Conservation (phyloP, 345 rosid species). For the Passiflora organensis region DNA sequence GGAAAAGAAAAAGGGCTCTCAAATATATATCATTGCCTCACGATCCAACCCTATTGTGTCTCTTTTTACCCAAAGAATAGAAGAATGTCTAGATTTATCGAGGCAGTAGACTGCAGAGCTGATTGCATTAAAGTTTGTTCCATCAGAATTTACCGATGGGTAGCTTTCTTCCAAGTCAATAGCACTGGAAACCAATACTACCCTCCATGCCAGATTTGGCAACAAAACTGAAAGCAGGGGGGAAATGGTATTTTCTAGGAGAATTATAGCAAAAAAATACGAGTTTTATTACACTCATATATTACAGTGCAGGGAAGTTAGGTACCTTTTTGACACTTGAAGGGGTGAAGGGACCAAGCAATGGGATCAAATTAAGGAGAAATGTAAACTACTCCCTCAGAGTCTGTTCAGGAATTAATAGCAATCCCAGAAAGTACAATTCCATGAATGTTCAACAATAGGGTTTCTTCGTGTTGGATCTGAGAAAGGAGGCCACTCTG, state of each 20-base stretch:
- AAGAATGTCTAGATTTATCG: constrained; percentile 3
- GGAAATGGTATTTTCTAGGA: too few species aligned
- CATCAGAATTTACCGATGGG: not conserved
- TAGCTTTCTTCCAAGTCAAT: not conserved
- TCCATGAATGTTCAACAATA: too few species aligned
- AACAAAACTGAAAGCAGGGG: not conserved
- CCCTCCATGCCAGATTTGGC: not conserved
- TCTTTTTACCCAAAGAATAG: not conserved
- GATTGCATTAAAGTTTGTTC: not conserved
- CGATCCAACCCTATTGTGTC: not conserved
- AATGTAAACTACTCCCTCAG: too few species aligned
- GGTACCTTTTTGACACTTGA: not conserved
- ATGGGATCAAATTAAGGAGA: too few species aligned
- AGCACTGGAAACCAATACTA: not conserved
- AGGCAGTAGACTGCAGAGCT: constrained; percentile 3
- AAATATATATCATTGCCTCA: constrained; percentile 9
- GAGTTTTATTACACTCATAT: not conserved
- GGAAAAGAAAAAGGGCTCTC: not conserved
- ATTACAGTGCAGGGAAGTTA: not conserved
- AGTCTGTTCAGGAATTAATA: too few species aligned
- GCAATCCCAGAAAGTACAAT: too few species aligned
- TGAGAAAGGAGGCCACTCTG: not conserved
- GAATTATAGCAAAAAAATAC: not conserved
- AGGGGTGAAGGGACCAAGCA: too few species aligned
- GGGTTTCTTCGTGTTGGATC: not conserved